Evolutionary conservation across 768 basidiomycete species (phyloP), one percentile per base, ranked within the genome.

Genomic region (Trametes gibbosa): DNA sequence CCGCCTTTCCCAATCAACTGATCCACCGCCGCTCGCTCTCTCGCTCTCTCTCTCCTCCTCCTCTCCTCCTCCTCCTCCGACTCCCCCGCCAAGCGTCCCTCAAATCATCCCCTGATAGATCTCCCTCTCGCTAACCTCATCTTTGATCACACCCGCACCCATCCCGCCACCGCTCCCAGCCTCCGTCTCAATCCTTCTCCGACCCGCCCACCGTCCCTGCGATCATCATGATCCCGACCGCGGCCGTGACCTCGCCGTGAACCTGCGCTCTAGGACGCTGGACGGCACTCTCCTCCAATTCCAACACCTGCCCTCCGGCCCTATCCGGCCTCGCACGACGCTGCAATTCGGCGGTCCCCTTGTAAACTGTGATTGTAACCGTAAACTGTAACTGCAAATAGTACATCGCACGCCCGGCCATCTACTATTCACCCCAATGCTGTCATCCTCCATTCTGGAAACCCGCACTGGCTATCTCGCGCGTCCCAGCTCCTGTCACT

Each of bases 51-150:
- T 34, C 37, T 24, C 50, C 21, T 9, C 21, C 24, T n/a, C 39
- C 39, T n/a, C 24, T 42, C 51, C 19, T 27, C 24, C 34, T 23
- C 34, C 34, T 34, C 50, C 29, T 16, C 17, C 39, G 23, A 41
- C 59, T 43, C 58, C 47, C 24, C 45, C 59, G 50, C 59, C 59
- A 56, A 45, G 48, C 39, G 35, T 1, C 52, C 48, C 53, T 48
- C 53, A 9, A 43, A 56, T 61, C 54, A 56, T 23, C 42, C 42
- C 27, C 53, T 60, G 53, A 60, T 60, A 50, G 59, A 60, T 60
- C 48, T 34, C 41, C 53, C 21, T 19, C 25, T 12, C 16, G 21
- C 32, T n/a, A 19, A 35, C 53, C 59, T 60, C 53, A 60, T 50
- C 45, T 24, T 17, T 43, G 40, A 43, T 59, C 39, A 50, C 48